Evolutionary conservation across 208 protist species (phyloP).

Genomic region (Leishmania tropica): DNA sequence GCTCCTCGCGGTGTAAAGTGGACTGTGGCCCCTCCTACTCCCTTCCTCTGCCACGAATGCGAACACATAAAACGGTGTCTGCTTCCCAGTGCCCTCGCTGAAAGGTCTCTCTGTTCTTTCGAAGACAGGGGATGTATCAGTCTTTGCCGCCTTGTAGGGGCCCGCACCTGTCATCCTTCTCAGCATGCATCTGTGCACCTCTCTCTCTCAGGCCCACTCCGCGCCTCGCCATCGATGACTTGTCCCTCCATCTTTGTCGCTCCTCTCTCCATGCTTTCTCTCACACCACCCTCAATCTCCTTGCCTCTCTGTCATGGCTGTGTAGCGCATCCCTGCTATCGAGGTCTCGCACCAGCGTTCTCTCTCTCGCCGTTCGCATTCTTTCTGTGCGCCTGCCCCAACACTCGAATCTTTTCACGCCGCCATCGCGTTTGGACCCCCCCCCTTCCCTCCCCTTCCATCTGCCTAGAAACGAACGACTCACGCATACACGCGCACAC

Average conservation of each 20-base stretch:
- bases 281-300: neutral
- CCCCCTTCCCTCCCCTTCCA: neutral
- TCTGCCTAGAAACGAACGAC: neutral
- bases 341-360: neutral
- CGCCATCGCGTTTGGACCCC: neutral
- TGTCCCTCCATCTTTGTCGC: neutral
- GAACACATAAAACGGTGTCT: neutral
- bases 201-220: neutral
- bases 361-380: neutral
- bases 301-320: neutral
- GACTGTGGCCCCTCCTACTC: neutral
- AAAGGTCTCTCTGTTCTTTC: neutral
- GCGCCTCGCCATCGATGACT: neutral
- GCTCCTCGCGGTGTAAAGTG: neutral
- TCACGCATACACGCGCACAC: neutral
- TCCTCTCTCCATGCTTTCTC: neutral
- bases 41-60: neutral
- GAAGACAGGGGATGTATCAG: neutral
- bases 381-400: neutral
- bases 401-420: neutral
- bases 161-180: neutral
- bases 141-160: neutral
- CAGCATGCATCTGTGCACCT: neutral
- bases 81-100: neutral
- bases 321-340: neutral